Evolutionary conservation across 2,329 filamentous ascomycete species (phyloP).

Genomic region (Penicillium sclerotigenum): DNA sequence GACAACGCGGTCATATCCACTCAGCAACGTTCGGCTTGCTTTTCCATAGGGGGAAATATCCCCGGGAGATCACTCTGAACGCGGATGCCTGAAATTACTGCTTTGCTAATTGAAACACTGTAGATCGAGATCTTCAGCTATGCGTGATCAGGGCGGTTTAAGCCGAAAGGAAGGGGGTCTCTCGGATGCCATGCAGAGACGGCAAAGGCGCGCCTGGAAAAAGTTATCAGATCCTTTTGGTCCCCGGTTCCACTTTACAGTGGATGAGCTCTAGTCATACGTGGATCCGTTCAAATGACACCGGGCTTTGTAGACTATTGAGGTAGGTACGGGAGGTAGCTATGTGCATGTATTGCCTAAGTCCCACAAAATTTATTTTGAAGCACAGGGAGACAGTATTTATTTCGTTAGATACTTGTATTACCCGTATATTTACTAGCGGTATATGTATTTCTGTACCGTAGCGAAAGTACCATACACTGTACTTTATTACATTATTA

Average conservation of each 20-base stretch:
- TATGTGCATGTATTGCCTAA: neutral
- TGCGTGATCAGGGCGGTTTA: neutral
- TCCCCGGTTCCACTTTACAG: neutral
- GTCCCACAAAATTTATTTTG: neutral
- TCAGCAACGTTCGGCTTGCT: neutral
- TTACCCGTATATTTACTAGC: neutral
- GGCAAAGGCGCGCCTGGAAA: neutral
- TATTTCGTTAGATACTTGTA: neutral
- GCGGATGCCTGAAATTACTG: neutral
- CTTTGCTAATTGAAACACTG: neutral
- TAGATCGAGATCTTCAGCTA: neutral
- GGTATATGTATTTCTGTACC: neutral
- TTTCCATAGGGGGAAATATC: neutral
- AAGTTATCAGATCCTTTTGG: slow-evolving; percentile 8
- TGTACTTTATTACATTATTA: neutral
- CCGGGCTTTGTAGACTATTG: neutral
- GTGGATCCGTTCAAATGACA: neutral
- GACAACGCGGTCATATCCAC: neutral
- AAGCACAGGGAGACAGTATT: neutral
- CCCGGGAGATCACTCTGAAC: neutral
- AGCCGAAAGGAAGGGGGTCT: neutral
- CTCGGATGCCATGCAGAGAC: neutral
- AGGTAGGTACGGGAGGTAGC: neutral
- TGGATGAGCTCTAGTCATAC: neutral
- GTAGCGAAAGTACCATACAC: neutral